Base-by-base conservation (phyloP, 1,284 basidiomycete species). In the Leccinum pachyderme region DNA sequence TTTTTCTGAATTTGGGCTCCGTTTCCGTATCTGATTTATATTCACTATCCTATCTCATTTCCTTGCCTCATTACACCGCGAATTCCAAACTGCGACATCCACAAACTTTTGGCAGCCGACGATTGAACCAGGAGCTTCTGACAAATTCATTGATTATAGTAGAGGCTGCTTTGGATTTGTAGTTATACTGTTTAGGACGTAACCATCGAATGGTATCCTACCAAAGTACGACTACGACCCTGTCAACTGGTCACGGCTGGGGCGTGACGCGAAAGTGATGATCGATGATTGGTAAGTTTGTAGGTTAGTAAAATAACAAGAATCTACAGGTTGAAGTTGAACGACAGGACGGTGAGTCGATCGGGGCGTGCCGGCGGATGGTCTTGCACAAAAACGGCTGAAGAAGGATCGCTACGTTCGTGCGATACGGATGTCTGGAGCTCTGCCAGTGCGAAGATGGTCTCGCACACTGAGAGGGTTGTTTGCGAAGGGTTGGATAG, bases 391-490 rank as follows among this genome's bases (percentile, higher is more conserved):
- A 32, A 65, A 57, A 29, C 63, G 61, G 46, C 58, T 43, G 31
- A 69, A 51, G 24, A 66, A 15, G 25, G 63, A 60, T 27, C 18
- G 47, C 2, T 55, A n/a, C 67, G 4, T 57, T 59, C 12, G 65
- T 68, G 61, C 57, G 54, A 62, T 66, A 5, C 64, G 65, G 41
- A 46, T 52, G 25, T 58, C 61, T 12, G 45, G 41, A 48, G 53
- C 6, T 56, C 49, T 43, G 22, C 18, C 18, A 18, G 18, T 18
- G 18, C 11, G 22, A 35, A 41, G 2, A 43, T 18, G 5, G 49
- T 29, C 39, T 61, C 47, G 24, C 29, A 27, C n/a, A n/a, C 22
- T 47, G 22, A 11, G n/a, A n/a, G 32, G 46, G 31, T 44, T 53
- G 11, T 63, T 43, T 28, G 44, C 35, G 55, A 25, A 7, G n/a